A percentile compares a stretch with the other conserved stretches of the same genome.
phyloP scores from a whole-genome alignment of 2,329 filamentous ascomycete genomes.

The Magnaporthiopsis rhizophila region DNA sequence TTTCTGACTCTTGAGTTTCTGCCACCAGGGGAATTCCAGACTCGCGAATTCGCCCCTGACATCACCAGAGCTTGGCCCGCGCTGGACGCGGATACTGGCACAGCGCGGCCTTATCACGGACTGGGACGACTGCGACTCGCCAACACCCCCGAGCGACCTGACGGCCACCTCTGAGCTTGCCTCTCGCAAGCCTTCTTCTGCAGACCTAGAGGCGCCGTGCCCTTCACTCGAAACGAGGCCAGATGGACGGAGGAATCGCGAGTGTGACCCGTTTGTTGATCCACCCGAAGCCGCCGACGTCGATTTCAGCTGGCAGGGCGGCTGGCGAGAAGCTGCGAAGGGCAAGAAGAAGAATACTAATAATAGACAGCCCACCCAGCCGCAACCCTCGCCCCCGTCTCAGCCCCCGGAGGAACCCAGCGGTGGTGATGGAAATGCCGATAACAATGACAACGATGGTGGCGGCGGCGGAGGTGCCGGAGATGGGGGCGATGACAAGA shows the following conservation, averaged over 20 bases:
- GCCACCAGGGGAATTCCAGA: not conserved
- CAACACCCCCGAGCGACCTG: conserved; percentile 18
- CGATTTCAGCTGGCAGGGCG: conserved; percentile 49
- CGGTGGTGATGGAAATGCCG: conserved; percentile 17
- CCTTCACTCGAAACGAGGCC: not conserved
- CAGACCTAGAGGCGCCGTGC: not conserved
- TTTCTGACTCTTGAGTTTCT: not conserved
- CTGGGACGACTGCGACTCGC: conserved; percentile 15
- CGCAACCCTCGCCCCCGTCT: conserved; percentile 10
- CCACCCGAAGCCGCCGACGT: conserved; percentile 38
- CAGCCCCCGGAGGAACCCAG: conserved; percentile 16
- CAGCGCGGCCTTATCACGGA: conserved; percentile 13
- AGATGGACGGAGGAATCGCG: conserved; percentile 6
- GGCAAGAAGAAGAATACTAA: conserved; percentile 44
- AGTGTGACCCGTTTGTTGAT: conserved; percentile 34
- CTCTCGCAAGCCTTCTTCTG: conserved; percentile 15
- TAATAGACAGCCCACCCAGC: conserved; percentile 27
- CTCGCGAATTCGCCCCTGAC: conserved; percentile 11
- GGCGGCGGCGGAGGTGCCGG: conserved; percentile 18
- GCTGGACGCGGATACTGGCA: conserved; percentile 18
- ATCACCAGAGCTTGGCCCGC: conserved; percentile 21
- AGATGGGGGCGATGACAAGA: conserved; percentile 17
- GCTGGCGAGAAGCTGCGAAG: conserved; percentile 45
- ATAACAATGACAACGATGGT: conserved; percentile 23
- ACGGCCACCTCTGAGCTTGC: conserved; percentile 25